Evolutionary conservation across 2,329 filamentous ascomycete genomes (phyloP).

Genomic region (Aspergillus ibericus): DNA sequence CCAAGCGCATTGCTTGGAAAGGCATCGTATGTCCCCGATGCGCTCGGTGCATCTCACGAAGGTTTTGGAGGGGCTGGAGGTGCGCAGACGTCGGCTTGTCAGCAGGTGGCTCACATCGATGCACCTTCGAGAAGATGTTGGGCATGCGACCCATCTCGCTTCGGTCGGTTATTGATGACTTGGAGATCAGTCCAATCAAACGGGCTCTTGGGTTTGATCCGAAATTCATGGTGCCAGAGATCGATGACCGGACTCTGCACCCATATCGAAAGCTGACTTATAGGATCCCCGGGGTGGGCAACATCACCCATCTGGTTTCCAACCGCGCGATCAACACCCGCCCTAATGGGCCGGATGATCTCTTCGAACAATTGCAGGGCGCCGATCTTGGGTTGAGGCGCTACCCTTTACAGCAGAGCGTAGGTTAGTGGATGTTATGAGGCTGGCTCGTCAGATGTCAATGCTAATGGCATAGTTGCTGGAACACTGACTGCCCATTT

Average conservation of each 20-base stretch:
- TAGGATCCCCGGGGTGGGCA: conserved; percentile 39
- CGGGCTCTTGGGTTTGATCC: conserved; percentile 27
- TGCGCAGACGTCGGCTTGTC: conserved; percentile 44
- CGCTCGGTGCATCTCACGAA: conserved; percentile 60
- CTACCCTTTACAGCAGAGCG: conserved; percentile 32
- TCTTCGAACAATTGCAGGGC: conserved; percentile 56
- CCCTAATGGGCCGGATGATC: conserved; percentile 58
- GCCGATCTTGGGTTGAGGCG: conserved; percentile 50
- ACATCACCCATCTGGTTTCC: conserved; percentile 58
- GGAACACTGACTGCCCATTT: conserved; percentile 49
- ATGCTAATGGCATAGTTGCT: conserved; percentile 25
- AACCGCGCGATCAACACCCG: conserved; percentile 54
- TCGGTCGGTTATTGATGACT: conserved; percentile 32
- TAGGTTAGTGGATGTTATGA: conserved; percentile 29
- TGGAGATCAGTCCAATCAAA: conserved; percentile 31
- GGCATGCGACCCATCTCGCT: conserved; percentile 29
- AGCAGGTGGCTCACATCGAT: conserved; percentile 43
- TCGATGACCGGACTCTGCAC: conserved; percentile 30
- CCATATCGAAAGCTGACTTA: conserved; percentile 39
- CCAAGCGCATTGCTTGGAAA: conserved; percentile 55
- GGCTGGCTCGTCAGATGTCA: neutral
- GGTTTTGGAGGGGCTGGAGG: conserved; percentile 62
- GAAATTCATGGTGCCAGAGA: conserved; percentile 26
- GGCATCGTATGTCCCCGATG: conserved; percentile 69
- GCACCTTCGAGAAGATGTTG: conserved; percentile 47